phyloP scores from a whole-genome alignment of 768 basidiomycete species.

The Collybiopsis confluens region DNA sequence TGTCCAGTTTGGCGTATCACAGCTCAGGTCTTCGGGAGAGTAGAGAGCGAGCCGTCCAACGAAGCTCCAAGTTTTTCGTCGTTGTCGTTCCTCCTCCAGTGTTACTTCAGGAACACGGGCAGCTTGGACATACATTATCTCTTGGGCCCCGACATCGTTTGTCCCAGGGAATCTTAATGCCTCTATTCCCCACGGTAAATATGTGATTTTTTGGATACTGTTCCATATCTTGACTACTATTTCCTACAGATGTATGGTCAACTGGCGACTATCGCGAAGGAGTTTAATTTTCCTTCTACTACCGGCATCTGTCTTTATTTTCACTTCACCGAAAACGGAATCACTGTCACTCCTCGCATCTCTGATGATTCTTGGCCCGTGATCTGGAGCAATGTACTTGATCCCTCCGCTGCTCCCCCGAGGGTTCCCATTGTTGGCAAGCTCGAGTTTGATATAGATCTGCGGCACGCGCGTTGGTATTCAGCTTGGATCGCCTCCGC shows the following conservation, averaged over 20 bases:
- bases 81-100: conserved; percentile 63
- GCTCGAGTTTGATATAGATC: conserved; percentile 86
- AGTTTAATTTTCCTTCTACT: conserved; percentile 78
- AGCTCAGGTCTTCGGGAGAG: conserved; percentile 40
- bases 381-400: conserved; percentile 63
- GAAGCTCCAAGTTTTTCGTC: conserved; percentile 51
- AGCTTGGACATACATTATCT: conserved; percentile 53
- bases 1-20: conserved; percentile 54
- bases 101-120: conserved; percentile 54
- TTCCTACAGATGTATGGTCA: conserved; percentile 67
- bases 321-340: conserved; percentile 53
- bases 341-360: conserved; percentile 61
- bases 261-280: conserved; percentile 71
- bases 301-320: conserved; percentile 78
- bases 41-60: conserved; percentile 34
- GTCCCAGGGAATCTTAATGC: conserved; percentile 69
- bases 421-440: conserved; percentile 66
- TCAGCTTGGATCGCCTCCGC: conserved; percentile 61
- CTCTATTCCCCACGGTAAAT: conserved; percentile 66
- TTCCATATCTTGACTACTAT: conserved; percentile 4
- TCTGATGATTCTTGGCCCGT: conserved; percentile 76
- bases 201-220: not conserved
- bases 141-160: conserved; percentile 57
- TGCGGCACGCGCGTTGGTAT: conserved; percentile 74
- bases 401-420: conserved; percentile 30